These are phyloP conservation scores for Desmodesmus armatus DNA, from an alignment of 139 green algal genomes.

Conservation along the genomic window DNA sequence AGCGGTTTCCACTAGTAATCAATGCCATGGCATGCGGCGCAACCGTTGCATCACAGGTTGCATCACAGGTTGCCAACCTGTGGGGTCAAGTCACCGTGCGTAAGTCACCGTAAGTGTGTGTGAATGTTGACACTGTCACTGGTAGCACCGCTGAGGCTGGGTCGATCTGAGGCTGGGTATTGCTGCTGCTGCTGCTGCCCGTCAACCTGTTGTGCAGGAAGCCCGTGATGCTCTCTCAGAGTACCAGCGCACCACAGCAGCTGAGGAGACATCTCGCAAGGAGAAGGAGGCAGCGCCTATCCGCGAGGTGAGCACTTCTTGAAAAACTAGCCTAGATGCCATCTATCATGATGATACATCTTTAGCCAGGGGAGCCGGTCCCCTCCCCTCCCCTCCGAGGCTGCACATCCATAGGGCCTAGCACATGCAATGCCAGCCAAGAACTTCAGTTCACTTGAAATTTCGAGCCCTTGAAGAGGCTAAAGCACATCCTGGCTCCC, in stretches of 20 bases:
- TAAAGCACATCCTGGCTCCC: too few species aligned
- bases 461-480: too few species aligned
- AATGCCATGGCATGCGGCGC: not conserved
- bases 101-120: not conserved
- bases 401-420: too few species aligned
- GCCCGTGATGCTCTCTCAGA: slow-evolving; percentile 14
- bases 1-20: not conserved
- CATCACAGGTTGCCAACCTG: not conserved
- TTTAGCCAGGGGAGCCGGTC: too few species aligned
- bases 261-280: not conserved
- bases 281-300: not conserved
- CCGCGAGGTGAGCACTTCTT: slow-evolving; percentile 1
- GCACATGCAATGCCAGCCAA: too few species aligned
- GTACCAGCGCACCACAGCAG: slow-evolving; percentile 3
- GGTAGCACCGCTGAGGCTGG: not conserved
- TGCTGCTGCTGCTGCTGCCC: not conserved
- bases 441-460: too few species aligned
- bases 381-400: too few species aligned
- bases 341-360: too few species aligned
- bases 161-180: not conserved
- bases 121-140: not conserved
- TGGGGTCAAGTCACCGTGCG: not conserved
- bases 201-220: slow-evolving; percentile 14
- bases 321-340: too few species aligned
- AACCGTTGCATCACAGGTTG: not conserved